Percentiles rank a stretch among this genome's conserved stretches.
phyloP scores from a whole-genome alignment of 1,284 basidiomycete species.

The Malassezia psittaci region DNA sequence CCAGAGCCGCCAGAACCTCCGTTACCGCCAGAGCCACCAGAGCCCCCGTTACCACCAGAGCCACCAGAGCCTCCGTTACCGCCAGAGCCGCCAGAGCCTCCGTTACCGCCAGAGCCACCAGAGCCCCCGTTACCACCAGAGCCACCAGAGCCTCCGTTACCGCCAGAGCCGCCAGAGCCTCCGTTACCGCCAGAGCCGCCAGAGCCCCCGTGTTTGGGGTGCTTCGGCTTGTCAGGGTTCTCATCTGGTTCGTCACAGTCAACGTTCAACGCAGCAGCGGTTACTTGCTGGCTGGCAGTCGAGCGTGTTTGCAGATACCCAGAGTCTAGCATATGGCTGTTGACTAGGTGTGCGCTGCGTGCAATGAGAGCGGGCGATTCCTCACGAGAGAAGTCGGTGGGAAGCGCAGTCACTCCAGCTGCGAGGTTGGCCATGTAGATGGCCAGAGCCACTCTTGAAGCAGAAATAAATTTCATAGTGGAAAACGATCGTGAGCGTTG shows the following conservation, averaged over 20 bases:
- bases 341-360: neutral
- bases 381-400: neutral
- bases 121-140: neutral
- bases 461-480: slow-evolving; percentile 13
- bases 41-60: slow-evolving; percentile 6
- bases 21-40: slow-evolving; percentile 5
- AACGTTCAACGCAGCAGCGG: neutral
- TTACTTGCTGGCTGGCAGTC: neutral
- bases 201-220: neutral
- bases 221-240: neutral
- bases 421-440: slow-evolving; percentile 8
- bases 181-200: neutral
- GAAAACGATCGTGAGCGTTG: neutral
- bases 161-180: slow-evolving; percentile 4
- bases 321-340: neutral
- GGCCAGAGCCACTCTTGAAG: slow-evolving; percentile 8
- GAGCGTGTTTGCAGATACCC: neutral
- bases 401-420: neutral
- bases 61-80: neutral
- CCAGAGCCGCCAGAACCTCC: slow-evolving; percentile 13
- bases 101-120: slow-evolving; percentile 2
- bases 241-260: slow-evolving; percentile 4
- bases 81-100: slow-evolving; percentile 1
- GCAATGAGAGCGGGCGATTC: neutral
- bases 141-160: slow-evolving; percentile 8